A percentile compares a stretch with the other conserved stretches of the same genome.
These are phyloP conservation scores for Paracorniculantispora psalliotae DNA, from an alignment of 2,329 filamentous ascomycete genomes.

Conservation along the genomic window DNA sequence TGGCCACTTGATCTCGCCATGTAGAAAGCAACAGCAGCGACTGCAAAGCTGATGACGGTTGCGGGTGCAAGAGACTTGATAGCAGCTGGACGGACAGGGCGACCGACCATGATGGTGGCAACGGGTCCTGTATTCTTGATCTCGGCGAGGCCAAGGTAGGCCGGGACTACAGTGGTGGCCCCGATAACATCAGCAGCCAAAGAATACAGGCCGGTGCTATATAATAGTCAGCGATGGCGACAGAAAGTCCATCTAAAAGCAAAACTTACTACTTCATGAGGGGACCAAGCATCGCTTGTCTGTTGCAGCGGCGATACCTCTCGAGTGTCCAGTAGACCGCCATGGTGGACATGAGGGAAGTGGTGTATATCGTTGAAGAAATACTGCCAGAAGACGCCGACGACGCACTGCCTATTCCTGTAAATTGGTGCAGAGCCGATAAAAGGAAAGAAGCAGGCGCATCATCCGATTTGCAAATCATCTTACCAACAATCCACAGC, in stretches of 20 bases:
- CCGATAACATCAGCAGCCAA: background rate
- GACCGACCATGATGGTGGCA: background rate
- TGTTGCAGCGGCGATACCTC: constrained; percentile 2
- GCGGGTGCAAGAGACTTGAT: background rate
- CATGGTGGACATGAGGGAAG: background rate
- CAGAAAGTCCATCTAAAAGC: background rate
- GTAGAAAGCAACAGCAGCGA: background rate
- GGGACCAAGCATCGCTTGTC: background rate
- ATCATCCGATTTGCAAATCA: background rate
- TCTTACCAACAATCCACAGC: background rate
- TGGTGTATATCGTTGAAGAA: background rate
- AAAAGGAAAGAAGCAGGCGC: background rate
- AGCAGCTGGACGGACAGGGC: background rate
- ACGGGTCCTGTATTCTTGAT: background rate
- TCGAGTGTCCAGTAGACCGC: constrained; percentile 1
- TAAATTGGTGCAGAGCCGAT: background rate
- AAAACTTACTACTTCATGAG: background rate
- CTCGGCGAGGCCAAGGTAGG: background rate
- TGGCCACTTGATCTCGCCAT: background rate
- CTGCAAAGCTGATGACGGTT: background rate
- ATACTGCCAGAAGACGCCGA: background rate
- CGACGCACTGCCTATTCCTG: background rate
- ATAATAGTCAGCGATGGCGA: background rate
- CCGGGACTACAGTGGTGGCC: background rate
- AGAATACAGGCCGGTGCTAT: background rate